These are phyloP conservation scores for Pezicula rhizophila DNA, from an alignment of 2,329 filamentous ascomycete species.

Conservation along the genomic window DNA sequence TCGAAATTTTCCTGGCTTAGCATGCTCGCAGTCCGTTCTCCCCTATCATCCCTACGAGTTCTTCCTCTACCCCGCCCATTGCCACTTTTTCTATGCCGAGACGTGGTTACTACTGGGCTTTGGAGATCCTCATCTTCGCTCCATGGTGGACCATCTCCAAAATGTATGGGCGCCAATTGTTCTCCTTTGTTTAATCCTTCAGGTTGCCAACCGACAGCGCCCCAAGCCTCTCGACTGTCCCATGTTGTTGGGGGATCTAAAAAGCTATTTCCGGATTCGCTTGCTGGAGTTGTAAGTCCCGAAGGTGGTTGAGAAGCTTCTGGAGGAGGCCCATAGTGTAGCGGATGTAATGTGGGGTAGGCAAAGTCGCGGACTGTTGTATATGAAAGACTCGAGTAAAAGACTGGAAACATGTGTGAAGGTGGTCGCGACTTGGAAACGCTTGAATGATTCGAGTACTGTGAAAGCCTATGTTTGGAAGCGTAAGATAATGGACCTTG, in stretches of 20 bases:
- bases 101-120: conserved; percentile 78
- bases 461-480: conserved; percentile 75
- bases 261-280: conserved; percentile 67
- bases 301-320: conserved; percentile 66
- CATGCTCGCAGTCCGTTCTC: conserved; percentile 33
- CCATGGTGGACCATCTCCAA: conserved; percentile 84
- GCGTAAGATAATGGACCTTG: conserved; percentile 69
- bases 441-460: conserved; percentile 68
- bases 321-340: conserved; percentile 90
- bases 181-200: conserved; percentile 55
- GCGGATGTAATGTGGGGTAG: conserved; percentile 72
- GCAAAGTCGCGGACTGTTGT: conserved; percentile 95
- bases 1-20: conserved; percentile 47
- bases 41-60: conserved; percentile 35
- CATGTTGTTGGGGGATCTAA: conserved; percentile 75
- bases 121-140: conserved; percentile 94
- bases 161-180: conserved; percentile 75
- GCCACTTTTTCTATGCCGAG: conserved; percentile 66
- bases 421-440: conserved; percentile 68
- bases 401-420: conserved; percentile 77
- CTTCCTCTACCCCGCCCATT: conserved; percentile 38
- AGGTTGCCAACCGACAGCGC: conserved; percentile 30
- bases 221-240: conserved; percentile 62
- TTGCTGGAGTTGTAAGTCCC: conserved; percentile 76
- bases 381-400: conserved; percentile 80